Percentiles rank a stretch among this genome's conserved stretches.
These are phyloP conservation scores for Salix suchowensis DNA, from an alignment of 345 rosid genomes.

Conservation along the genomic window DNA sequence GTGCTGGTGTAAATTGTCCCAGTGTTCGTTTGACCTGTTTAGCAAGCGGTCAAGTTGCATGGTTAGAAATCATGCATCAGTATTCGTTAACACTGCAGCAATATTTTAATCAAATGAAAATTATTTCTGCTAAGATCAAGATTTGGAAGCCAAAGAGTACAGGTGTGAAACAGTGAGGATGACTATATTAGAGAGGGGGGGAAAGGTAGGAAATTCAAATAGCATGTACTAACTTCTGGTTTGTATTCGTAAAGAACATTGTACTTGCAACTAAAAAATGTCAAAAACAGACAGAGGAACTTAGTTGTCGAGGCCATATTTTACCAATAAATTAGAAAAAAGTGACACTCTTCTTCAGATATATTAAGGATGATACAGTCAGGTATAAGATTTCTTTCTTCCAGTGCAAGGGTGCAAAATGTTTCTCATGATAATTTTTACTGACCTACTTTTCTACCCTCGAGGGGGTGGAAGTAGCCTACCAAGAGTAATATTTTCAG, in stretches of 20 bases:
- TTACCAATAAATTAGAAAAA: neutral
- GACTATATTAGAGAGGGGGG: neutral
- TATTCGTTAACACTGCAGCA: neutral
- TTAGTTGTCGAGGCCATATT: neutral
- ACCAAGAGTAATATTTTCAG: neutral
- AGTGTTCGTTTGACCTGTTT: constrained; percentile 76
- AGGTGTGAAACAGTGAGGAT: neutral
- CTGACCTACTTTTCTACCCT: neutral
- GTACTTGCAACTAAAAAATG: neutral
- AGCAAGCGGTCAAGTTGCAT: neutral
- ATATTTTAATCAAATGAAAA: neutral
- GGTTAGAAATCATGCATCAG: neutral
- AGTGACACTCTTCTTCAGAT: neutral
- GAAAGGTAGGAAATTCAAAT: neutral
- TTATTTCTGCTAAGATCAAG: neutral
- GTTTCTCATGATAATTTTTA: neutral
- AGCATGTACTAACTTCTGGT: neutral
- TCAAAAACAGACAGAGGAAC: neutral
- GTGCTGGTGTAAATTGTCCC: constrained; percentile 97
- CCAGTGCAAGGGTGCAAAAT: neutral
- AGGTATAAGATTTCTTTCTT: neutral
- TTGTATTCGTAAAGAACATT: neutral
- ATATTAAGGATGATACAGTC: neutral
- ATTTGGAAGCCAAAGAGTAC: neutral
- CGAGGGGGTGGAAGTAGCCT: neutral